Evolutionary conservation across 176 grass and related monocot genomes (phyloP), one percentile per base, ranked within the genome.

Genomic region (Saccharum officinarum): DNA sequence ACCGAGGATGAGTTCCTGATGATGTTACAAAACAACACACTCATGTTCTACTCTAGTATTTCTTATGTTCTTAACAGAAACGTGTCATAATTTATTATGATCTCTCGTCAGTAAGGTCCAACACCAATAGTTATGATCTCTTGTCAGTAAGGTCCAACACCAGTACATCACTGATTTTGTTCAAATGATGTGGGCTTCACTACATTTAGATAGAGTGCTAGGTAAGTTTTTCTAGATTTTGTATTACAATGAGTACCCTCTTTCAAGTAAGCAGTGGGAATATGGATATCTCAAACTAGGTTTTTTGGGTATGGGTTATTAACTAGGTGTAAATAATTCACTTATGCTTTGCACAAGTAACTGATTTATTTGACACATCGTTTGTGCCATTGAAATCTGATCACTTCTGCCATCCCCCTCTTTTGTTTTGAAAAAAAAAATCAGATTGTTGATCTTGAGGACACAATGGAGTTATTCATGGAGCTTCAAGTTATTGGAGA

Each of bases 401-500:
- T 73, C 10, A n/a, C n/a, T 8, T 70, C 44, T 60, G 23, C 18
- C 1, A 38, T 77, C 31, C 8, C 44, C 67, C 9, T 83, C 0
- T 45, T 80, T 26, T 17, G 16, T 86, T 14, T 72, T 73, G 23
- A 18, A n/a, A 69, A 81, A 20, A 31, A 47, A 73, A 44, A 33
- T 78, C 59, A 99, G 97, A 92, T 94, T 57, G 86, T 94, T 81
- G 93, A 95, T 71, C 76, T 94, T 52, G 90, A 94, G 50, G 90
- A 96, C 71, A 96, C 93, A 38, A 70, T 99, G 39, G 97, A 99
- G 60, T 87, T 99, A 60, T 99, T 94, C 71, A 84, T 99, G 86
- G 94, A 96, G 28, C 97, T 99, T 89, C 97, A 99, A 89, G 82
- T 94, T 76, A 88, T 96, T 44, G 97, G 91, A 63, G 97, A 96